Percentiles rank a stretch among this genome's conserved stretches.
phyloP scores from a whole-genome alignment of 345 rosid genomes.

The Dimocarpus longan region DNA sequence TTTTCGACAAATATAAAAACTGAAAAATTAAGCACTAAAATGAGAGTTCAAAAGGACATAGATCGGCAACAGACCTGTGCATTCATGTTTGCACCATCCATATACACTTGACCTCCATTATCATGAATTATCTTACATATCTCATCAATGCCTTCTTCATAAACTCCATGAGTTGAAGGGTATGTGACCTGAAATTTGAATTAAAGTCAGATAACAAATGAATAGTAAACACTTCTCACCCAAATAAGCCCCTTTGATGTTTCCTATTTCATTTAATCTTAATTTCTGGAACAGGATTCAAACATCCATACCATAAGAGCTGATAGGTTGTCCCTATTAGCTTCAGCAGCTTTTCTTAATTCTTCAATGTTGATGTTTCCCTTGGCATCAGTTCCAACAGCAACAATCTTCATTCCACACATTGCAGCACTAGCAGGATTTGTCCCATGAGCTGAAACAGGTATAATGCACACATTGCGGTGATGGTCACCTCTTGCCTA shows the following conservation, averaged over 20 bases:
- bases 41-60: conserved; percentile 4
- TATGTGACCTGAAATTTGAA: conserved; percentile 70
- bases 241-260: not conserved
- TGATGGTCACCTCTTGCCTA: conserved; percentile 98
- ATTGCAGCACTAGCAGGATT: conserved; percentile 99
- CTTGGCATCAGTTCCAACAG: conserved; percentile 96
- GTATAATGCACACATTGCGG: conserved; percentile 95
- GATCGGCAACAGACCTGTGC: conserved; percentile 68
- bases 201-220: conserved; percentile 7
- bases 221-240: not conserved
- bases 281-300: not conserved
- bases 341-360: conserved; percentile 89
- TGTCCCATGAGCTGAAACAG: conserved; percentile 99
- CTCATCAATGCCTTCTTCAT: conserved; percentile 96
- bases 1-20: no score
- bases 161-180: conserved; percentile 97
- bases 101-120: conserved; percentile 98
- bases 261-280: not conserved
- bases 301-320: conserved; percentile 70
- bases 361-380: conserved; percentile 96
- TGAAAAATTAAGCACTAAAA: conserved; percentile 5
- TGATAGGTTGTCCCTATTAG: conserved; percentile 81
- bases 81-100: conserved; percentile 99
- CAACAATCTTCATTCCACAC: conserved; percentile 98
- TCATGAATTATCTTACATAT: conserved; percentile 92